phyloP scores from a whole-genome alignment of 441 rosid genomes.

The Dalechampia spathulata region DNA sequence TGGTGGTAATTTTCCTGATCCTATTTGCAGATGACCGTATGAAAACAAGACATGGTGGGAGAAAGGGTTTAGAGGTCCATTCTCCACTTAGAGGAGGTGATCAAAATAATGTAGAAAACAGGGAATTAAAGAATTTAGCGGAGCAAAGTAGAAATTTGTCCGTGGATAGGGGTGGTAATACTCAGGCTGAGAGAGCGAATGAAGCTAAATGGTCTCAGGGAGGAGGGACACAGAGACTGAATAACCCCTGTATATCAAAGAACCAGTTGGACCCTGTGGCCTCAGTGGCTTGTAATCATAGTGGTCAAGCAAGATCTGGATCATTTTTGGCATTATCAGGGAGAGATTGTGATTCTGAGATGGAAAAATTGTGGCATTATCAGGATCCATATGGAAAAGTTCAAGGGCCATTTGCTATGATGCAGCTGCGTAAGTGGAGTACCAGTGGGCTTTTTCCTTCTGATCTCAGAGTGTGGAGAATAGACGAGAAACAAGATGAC shows the following conservation, averaged over 20 bases:
- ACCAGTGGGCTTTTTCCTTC: constrained; percentile 61
- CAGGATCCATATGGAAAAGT: constrained; percentile 76
- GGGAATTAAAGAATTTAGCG: constrained; percentile 24
- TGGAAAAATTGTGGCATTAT: constrained; percentile 70
- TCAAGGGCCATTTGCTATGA: constrained; percentile 90
- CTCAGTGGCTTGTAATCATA: constrained; percentile 17
- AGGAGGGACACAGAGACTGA: not conserved
- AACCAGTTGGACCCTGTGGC: constrained; percentile 16
- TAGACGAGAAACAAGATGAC: constrained; percentile 50
- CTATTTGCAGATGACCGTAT: constrained; percentile 37
- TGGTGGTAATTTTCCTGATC: constrained; percentile 14
- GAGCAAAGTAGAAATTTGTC: constrained; percentile 28
- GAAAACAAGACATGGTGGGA: constrained; percentile 22
- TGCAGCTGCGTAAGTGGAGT: constrained; percentile 75
- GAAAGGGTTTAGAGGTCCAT: constrained; percentile 27
- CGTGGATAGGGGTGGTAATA: too few species aligned
- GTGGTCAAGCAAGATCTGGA: constrained; percentile 17
- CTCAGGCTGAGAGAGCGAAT: too few species aligned
- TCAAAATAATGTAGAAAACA: constrained; percentile 31
- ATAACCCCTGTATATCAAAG: too few species aligned
- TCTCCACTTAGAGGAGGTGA: constrained; percentile 29
- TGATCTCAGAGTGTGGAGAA: constrained; percentile 74
- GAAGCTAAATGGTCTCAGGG: too few species aligned
- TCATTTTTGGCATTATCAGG: constrained; percentile 13
- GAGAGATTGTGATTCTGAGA: constrained; percentile 38